Evolutionary conservation across 495 filamentous ascomycete genomes (phyloP).

Genomic region (Tuber magnatum): DNA sequence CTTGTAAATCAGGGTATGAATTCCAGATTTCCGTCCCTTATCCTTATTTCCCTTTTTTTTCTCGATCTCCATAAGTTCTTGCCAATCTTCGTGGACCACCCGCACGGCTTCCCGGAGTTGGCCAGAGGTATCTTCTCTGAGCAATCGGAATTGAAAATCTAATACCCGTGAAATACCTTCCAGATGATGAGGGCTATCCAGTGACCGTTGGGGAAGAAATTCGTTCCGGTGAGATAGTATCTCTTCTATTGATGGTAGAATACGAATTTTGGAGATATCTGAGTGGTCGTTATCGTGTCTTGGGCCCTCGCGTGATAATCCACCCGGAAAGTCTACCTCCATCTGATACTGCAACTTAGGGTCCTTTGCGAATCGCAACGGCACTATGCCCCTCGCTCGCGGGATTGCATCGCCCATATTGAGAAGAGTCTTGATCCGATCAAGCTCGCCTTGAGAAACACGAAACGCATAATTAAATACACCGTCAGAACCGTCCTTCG

Average conservation of each 20-base stretch:
- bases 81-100: slow-evolving; percentile 42
- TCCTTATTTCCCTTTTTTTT: slow-evolving; percentile 14
- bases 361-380: neutral
- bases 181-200: slow-evolving; percentile 49
- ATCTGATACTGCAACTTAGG: slow-evolving; percentile 41
- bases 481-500: neutral
- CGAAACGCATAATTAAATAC: slow-evolving; percentile 28
- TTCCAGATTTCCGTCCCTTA: neutral
- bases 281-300: slow-evolving; percentile 64
- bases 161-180: slow-evolving; percentile 55
- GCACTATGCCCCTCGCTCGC: slow-evolving; percentile 4
- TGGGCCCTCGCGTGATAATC: slow-evolving; percentile 48
- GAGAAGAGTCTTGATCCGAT: slow-evolving; percentile 41
- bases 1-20: slow-evolving; percentile 43
- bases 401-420: slow-evolving; percentile 44
- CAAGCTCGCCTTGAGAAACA: slow-evolving; percentile 17
- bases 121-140: slow-evolving; percentile 60
- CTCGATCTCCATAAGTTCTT: slow-evolving; percentile 24
- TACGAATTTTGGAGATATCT: slow-evolving; percentile 54
- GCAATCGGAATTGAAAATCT: slow-evolving; percentile 63
- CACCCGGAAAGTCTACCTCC: slow-evolving; percentile 49
- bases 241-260: slow-evolving; percentile 59
- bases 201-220: slow-evolving; percentile 55
- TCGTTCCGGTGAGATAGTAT: slow-evolving; percentile 50
- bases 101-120: slow-evolving; percentile 55